These are phyloP conservation scores for Ligustrum vulgare DNA, from an alignment of 257 asterid genomes.

Conservation along the genomic window DNA sequence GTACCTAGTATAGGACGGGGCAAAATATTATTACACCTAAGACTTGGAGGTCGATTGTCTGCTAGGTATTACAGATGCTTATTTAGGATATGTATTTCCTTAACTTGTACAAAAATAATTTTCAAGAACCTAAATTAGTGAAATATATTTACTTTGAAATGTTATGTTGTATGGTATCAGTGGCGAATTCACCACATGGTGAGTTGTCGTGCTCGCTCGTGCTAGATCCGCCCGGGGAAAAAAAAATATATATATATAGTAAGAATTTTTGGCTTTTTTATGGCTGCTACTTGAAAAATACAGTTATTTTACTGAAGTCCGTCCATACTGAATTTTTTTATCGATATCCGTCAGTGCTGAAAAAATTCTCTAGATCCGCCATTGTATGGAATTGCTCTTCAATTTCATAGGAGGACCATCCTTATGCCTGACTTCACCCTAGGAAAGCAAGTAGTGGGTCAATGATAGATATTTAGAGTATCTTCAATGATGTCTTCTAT, in stretches of 20 bases:
- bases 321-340: too few relatives aligned
- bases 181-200: too few relatives aligned
- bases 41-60: slow-evolving; percentile 29
- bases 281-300: too few relatives aligned
- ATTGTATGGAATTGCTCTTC: slow-evolving; percentile 31
- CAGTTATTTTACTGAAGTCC: too few relatives aligned
- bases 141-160: slow-evolving; percentile 24
- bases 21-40: slow-evolving; percentile 17
- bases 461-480: too few relatives aligned
- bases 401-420: background rate
- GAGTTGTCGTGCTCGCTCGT: too few relatives aligned
- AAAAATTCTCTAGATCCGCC: too few relatives aligned
- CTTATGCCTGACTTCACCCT: background rate
- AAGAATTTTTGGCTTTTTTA: too few relatives aligned
- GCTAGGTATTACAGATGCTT: slow-evolving; percentile 27
- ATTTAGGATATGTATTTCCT: slow-evolving; percentile 42
- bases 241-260: too few relatives aligned
- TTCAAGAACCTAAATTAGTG: slow-evolving; percentile 38
- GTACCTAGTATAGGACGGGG: slow-evolving; percentile 58
- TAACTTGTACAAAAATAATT: slow-evolving; percentile 51
- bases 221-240: too few relatives aligned
- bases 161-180: background rate
- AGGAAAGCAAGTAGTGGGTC: background rate
- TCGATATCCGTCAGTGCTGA: too few relatives aligned
- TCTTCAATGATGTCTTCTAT: too few relatives aligned